phyloP scores from a whole-genome alignment of 352 stramenopile species.

The Pythium oligandrum region DNA sequence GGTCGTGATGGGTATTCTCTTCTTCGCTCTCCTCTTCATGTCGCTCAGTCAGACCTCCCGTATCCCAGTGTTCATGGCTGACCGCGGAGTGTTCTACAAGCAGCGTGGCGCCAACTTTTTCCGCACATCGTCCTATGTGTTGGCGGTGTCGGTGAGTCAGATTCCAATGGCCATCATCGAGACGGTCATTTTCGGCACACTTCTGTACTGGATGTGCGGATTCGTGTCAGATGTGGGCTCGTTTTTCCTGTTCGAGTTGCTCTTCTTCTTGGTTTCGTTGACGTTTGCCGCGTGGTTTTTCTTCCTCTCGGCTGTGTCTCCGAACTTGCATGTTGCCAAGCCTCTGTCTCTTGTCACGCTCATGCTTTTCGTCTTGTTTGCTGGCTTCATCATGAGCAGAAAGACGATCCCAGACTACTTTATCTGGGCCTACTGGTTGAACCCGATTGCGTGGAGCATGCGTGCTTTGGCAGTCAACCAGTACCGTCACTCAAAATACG shows the following conservation, averaged over 20 bases:
- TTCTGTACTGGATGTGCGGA: slow-evolving; percentile 67
- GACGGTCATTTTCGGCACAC: slow-evolving; percentile 48
- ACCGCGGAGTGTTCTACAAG: slow-evolving; percentile 54
- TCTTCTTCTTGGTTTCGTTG: slow-evolving; percentile 34
- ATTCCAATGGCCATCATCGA: slow-evolving; percentile 31
- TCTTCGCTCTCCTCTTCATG: slow-evolving; percentile 47
- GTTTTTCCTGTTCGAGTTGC: slow-evolving; percentile 42
- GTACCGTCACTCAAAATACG: slow-evolving; percentile 5
- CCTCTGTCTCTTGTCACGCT: slow-evolving; percentile 16
- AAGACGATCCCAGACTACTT: slow-evolving; percentile 19
- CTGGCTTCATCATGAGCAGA: slow-evolving; percentile 21
- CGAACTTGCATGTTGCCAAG: slow-evolving; percentile 16
- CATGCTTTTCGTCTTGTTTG: slow-evolving; percentile 21
- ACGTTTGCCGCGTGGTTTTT: too few relatives aligned
- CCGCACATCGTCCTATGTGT: slow-evolving; percentile 40
- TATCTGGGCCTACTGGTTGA: too few relatives aligned
- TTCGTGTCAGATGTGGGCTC: slow-evolving; percentile 24
- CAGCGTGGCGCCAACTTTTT: slow-evolving; percentile 62
- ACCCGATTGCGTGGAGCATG: slow-evolving; percentile 18
- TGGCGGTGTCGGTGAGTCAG: slow-evolving; percentile 19
- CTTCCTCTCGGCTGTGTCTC: slow-evolving; percentile 11
- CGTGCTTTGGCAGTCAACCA: slow-evolving; percentile 13
- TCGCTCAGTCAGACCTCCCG: too few relatives aligned
- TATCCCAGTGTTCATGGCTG: slow-evolving; percentile 41
- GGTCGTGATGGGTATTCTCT: too few relatives aligned